Conservation (phyloP, 192 early-diverging fungal genomes). For the Coemansia sp. region DNA sequence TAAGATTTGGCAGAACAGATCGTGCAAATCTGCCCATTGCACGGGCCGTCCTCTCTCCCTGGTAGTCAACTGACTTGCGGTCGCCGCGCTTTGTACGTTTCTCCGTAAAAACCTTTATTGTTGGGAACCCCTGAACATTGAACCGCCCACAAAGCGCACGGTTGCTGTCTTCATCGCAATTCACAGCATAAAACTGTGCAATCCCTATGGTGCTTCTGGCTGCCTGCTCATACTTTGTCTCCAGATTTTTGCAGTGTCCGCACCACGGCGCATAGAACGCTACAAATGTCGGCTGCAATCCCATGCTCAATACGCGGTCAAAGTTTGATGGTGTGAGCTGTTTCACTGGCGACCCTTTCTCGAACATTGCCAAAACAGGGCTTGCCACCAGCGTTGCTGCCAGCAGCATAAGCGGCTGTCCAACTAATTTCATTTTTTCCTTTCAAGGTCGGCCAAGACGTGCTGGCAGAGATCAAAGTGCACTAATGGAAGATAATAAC, state of each 20-base stretch:
- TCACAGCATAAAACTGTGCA: constrained; percentile 82
- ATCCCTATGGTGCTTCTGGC: constrained; percentile 81
- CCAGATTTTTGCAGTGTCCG: constrained; percentile 87
- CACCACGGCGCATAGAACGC: constrained; percentile 98
- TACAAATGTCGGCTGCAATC: constrained; percentile 76
- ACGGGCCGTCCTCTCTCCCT: constrained; percentile 81
- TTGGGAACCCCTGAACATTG: constrained; percentile 90
- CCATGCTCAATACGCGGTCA: constrained; percentile 57
- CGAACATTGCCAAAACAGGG: constrained; percentile 57
- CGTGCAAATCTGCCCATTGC: constrained; percentile 76
- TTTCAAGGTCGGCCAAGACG: neutral
- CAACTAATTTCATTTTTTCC: constrained; percentile 2
- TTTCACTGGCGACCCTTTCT: constrained; percentile 58
- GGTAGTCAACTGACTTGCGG: constrained; percentile 68
- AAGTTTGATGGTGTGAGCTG: constrained; percentile 65
- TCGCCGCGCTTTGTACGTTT: constrained; percentile 62
- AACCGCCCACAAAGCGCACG: constrained; percentile 74
- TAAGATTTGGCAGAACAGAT: constrained; percentile 61
- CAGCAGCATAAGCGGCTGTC: constrained; percentile 3
- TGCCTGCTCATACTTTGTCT: constrained; percentile 87
- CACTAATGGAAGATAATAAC: neutral
- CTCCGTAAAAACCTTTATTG: constrained; percentile 84
- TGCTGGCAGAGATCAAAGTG: neutral
- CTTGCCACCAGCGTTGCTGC: constrained; percentile 19
- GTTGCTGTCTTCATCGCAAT: constrained; percentile 88